Base-by-base conservation (phyloP, 2,329 filamentous ascomycete species). In the Neobulgaria alba region DNA sequence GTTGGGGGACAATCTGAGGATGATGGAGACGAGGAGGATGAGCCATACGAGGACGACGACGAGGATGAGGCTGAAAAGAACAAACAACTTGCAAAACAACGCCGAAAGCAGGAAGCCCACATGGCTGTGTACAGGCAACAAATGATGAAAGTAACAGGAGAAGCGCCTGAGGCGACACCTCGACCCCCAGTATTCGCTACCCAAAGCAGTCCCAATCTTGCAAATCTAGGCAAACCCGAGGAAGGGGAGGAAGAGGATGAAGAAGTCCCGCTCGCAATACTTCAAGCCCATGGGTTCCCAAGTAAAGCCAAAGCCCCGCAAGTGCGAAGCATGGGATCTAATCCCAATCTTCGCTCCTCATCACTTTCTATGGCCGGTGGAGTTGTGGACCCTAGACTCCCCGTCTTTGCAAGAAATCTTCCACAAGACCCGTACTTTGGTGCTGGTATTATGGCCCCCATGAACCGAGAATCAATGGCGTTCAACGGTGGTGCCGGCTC, bases 71-170 rank as follows among this genome's bases (percentile, higher is more conserved):
- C 72, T 0, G 86, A 93, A 56, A 85, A 84, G 56, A 77, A 78
- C 19, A 82, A 72, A 57, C 73, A 85, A 57, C 71, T 82, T 34
- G 77, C 82, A 14, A 84, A 80, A 59, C 85, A 92, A 59, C 73
- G 88, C 48, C 77, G 79, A 55, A 92, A 89, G 67, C 88, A 95
- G 59, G 86, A 94, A 62, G 88, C 88, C 10, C 86, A 92, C 59
- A 81, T 95, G 69, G 75, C 86, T 1, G 82, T 94, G 2, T 94
- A 94, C 61, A 77, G 88, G 43, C 88, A 95, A 61, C 85, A 92
- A 63, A 95, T 94, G 88, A 94, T 90, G 84, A 94, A 94, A 64
- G 83, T 92, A 20, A 93, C 87, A 1, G 88, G 88, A 35, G 85
- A 90, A 52, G 66, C 77, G 16, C 61, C 71, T 61, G 63, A 66